These are phyloP conservation scores for Pleurotus sapidus DNA, from an alignment of 768 basidiomycete genomes.

Conservation along the genomic window DNA sequence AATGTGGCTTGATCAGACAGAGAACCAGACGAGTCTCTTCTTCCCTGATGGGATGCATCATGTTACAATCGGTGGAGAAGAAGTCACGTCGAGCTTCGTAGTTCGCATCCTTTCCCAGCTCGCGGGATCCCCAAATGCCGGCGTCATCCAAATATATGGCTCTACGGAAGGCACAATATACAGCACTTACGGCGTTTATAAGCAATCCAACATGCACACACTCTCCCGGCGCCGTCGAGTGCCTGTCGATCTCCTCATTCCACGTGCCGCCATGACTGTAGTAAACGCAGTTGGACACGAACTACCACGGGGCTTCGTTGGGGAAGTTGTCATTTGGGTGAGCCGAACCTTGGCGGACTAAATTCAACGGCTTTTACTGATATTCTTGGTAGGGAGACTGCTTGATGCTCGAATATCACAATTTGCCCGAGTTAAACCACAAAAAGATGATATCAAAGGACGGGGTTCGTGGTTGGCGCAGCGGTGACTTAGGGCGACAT, in stretches of 20 bases:
- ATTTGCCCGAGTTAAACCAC: slow-evolving; percentile 6
- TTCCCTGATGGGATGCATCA: slow-evolving; percentile 5
- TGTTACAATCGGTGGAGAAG: slow-evolving; percentile 1
- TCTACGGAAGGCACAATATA: not conserved
- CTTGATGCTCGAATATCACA: slow-evolving; percentile 5
- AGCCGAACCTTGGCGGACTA: not conserved
- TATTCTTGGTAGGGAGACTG: not conserved
- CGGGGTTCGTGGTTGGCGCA: slow-evolving; percentile 9
- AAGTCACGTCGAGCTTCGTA: not conserved
- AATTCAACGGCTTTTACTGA: not conserved
- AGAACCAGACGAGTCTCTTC: not conserved
- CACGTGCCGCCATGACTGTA: slow-evolving; percentile 4
- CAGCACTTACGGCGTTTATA: not conserved
- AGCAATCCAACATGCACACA: not conserved
- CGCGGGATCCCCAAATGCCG: not conserved
- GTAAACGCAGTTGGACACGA: slow-evolving; percentile 7
- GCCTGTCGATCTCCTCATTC: not conserved
- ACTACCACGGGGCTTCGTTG: slow-evolving; percentile 8
- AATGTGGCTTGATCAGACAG: slow-evolving; percentile 9
- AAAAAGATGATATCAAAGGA: slow-evolving; percentile 4
- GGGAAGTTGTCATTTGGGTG: slow-evolving; percentile 9
- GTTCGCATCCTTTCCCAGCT: not conserved
- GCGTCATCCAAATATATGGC: not conserved
- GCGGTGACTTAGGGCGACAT: slow-evolving; percentile 5
- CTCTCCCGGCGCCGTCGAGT: not conserved